Base-by-base conservation (phyloP, 441 rosid genomes). In the Rhodomyrtus psidioides region DNA sequence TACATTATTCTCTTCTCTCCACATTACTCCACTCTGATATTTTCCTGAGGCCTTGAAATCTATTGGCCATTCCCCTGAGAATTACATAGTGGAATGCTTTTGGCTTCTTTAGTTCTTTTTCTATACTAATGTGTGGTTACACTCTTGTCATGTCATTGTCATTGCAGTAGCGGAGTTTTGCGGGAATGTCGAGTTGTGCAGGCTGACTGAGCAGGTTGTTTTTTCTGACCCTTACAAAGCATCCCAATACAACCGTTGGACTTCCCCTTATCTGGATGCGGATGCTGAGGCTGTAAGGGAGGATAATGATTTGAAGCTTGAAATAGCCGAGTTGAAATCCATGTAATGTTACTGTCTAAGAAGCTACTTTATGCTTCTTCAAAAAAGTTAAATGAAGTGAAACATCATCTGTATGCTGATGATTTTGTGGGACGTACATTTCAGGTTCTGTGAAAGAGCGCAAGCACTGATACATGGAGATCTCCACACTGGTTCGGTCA, bases 391-490 rank as follows among this genome's bases (percentile, higher is more conserved):
- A 81, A 27, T 12, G 55, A n/a, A 12, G 83, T 27, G 46, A 53
- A 82, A 21, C n/a, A 70, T 70, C 79, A 70, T 70, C 49, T 70
- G n/a, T 34, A 19, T 39, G 49, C 49, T 34, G 79, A 70, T 70
- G 4, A 34, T 39, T 62, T 70, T 87, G 83, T 65, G 24, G 53
- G 85, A 58, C 19, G 34, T 88, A n/a, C 83, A 44, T 86, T 82
- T 83, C 85, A 97, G 98, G 96, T 97, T 97, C 92, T 94, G 98
- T 90, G 99, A 97, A 90, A 93, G 95, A 88, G 90, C 98, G 5
- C 99, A 97, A 89, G 98, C 99, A 81, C 88, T 96, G 62, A 83
- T 97, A 87, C 99, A 96, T 84, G 99, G 98, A 87, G 99, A 97
- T 93, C 98, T 97, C 83, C 99, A 96, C 89, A 97, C 99, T 55